Evolutionary conservation across 768 basidiomycete species (phyloP).

Genomic region (Mycena haematopus): DNA sequence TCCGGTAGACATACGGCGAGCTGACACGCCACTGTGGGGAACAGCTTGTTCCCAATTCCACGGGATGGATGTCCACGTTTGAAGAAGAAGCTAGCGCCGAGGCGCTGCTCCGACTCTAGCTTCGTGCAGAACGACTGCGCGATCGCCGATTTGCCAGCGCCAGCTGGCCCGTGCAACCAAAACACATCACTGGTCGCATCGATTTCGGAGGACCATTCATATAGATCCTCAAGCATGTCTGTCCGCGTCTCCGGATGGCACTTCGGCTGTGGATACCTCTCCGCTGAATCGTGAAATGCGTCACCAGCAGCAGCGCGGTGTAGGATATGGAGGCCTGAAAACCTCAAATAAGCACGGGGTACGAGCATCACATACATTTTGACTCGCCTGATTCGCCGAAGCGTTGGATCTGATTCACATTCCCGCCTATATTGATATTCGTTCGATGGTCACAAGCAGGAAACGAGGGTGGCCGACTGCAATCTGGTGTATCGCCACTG

Average conservation of each 20-base stretch:
- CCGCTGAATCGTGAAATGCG: not conserved
- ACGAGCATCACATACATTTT: not conserved
- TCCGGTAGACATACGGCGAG: not conserved
- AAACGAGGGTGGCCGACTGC: not conserved
- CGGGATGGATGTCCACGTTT: not conserved
- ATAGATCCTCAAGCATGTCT: not conserved
- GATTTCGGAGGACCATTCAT: not conserved
- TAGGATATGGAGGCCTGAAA: not conserved
- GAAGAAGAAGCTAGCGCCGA: constrained; percentile 6
- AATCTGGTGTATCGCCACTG: not conserved
- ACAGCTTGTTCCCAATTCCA: not conserved
- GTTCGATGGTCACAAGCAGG: not conserved
- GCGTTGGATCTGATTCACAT: not conserved
- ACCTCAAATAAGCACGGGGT: not conserved
- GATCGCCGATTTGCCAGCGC: constrained; percentile 7
- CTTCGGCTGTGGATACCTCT: not conserved
- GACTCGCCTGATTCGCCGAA: not conserved
- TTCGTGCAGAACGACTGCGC: not conserved
- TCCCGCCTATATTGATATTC: not conserved
- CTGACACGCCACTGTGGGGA: not conserved
- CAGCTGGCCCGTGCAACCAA: not conserved
- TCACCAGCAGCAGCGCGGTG: not conserved
- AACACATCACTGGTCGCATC: not conserved
- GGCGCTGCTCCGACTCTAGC: not conserved
- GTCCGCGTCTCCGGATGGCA: not conserved